phyloP scores from a whole-genome alignment of 176 grass and related monocot species.

The Lolium rigidum region DNA sequence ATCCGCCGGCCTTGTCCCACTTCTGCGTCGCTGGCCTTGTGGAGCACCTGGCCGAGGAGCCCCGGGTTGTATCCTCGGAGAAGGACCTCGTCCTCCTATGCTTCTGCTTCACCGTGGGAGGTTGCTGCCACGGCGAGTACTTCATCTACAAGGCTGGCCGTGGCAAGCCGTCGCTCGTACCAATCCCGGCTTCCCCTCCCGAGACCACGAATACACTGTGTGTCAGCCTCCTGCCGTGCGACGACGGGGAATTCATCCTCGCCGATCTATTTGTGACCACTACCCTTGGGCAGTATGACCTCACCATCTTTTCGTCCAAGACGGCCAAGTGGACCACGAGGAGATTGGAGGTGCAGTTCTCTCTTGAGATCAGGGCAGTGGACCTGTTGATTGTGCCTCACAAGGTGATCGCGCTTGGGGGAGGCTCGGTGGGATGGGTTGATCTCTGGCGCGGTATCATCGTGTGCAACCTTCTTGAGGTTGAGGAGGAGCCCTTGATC shows the following conservation, averaged over 20 bases:
- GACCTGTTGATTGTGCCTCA: background rate
- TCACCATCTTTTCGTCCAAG: slow-evolving; percentile 2
- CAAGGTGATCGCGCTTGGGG: background rate
- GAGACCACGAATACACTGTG: background rate
- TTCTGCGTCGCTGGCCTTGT: background rate
- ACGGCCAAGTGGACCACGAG: background rate
- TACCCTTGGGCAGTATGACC: background rate
- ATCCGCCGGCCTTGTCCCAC: background rate
- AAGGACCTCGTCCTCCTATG: background rate
- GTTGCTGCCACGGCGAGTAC: background rate
- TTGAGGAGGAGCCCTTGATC: background rate
- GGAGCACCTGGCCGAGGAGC: background rate
- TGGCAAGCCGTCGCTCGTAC: background rate
- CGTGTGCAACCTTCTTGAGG: background rate
- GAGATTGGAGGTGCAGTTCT: background rate
- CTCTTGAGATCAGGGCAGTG: background rate
- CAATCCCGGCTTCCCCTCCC: background rate
- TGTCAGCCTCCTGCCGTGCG: background rate
- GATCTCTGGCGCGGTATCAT: slow-evolving; percentile 17
- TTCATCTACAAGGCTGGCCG: background rate
- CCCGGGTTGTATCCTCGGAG: background rate
- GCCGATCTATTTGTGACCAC: background rate
- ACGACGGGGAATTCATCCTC: background rate
- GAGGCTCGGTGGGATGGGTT: background rate
- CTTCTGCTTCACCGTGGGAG: background rate